Evolutionary conservation across 1,284 basidiomycete species (phyloP), one percentile per base, ranked within the genome.

Genomic region (Somion occarium): DNA sequence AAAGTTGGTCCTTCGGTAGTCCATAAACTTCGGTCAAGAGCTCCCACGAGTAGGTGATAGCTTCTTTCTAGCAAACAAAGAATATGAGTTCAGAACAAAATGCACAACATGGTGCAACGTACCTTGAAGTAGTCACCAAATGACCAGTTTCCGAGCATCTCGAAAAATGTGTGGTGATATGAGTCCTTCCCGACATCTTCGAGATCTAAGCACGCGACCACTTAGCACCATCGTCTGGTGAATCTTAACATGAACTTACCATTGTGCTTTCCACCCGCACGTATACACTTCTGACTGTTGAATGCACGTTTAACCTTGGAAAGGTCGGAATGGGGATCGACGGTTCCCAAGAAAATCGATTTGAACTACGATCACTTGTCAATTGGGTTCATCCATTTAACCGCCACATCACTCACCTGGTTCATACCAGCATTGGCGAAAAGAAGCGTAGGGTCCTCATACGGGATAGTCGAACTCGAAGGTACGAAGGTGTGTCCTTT

Each of bases 121-220:
- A 84, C 93, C 83, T 99, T 99, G 83, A 99, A 99, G 74, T 99
- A 99, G 70, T 99, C 93, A 3, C 96, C 96, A 62, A 99, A 99
- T 9, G 94, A 98, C 96, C 96, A 99, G 71, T 99, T 99, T 42
- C 96, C 96, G 56, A 99, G 74, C 96, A 99, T 99, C 73, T 99
- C 96, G 66, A 99, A 99, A 75, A 99, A 99, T 2, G 97, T 99
- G 70, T 98, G 89, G 61, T 92, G 93, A 66, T 94, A 94, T 1
- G 91, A 92, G 68, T 99, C 96, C 71, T 96, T 97, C 45, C 96
- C 96, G 52, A 99, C 96, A 69, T 99, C 96, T 67, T 99, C 97
- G 50, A 99, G 78, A 71, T 99, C 93, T 95, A 56, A 38, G 11
- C 20, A 44, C 3, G 20, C 30, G 38, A 22, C 30, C 37, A 60